Evolutionary conservation across 257 asterid genomes (phyloP), one percentile per base, ranked within the genome.

Genomic region (Solanum bulbocastanum): DNA sequence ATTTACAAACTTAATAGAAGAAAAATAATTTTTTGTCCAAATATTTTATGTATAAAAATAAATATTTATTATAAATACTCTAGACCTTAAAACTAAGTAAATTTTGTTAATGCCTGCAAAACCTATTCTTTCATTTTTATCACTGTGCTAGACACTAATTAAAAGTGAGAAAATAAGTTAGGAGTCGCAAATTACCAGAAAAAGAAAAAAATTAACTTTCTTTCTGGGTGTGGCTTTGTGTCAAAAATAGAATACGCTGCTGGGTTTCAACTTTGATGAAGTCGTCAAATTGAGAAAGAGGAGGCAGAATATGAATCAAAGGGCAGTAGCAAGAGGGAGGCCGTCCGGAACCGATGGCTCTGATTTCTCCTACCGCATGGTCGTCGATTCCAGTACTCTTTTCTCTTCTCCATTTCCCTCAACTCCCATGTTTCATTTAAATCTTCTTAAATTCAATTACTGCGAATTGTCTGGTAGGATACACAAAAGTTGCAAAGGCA

Each of bases 331-430:
- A 30, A 69, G 39, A 46, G 96, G 94, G 82, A 92, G 99, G 91
- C 96, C 65, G 36, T 91, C 94, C 20, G 98, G 98, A 69, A 94
- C 98, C 3, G 98, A 96, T 58, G 98, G 98, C 44, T 96, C 95
- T 42, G 99, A 96, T 92, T 97, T 91, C 90, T 95, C 96, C 32
- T 96, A 90, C 87, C 95, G 98, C 88, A 97, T 97, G 98, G 98
- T 96, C 82, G 95, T 96, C 71, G 98, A 97, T 90, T 94, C 95
- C 44, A 93, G 98, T 94, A 93, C 25, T 76, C 39, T 22, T 23
- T 39, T 32, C 30, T 4, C 40, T 10, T 49, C 37, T 49, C 66
- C 8, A 10, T 39, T 42, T 44, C 69, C 8, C 5, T 8, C 22
- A 36, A 72, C 71, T 18, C 35, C 83, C 68, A 39, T 13, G 56